Conservation (phyloP, 768 basidiomycete species). For the Cystofilobasidium capitatum region DNA sequence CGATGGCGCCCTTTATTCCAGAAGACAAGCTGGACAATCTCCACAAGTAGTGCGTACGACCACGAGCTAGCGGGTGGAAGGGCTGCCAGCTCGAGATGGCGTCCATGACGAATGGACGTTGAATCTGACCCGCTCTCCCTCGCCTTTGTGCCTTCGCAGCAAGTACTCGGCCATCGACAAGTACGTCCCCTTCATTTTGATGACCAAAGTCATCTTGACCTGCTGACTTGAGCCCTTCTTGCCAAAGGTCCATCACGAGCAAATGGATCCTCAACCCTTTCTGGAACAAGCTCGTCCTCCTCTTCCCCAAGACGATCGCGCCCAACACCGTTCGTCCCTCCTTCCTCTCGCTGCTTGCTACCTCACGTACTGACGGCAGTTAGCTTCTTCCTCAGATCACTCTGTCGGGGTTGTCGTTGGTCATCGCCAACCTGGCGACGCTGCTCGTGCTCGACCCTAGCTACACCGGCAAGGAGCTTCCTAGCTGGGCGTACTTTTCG, state of each 20-base stretch:
- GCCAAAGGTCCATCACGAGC: constrained; percentile 61
- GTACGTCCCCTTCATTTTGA: neutral
- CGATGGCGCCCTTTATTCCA: constrained; percentile 9
- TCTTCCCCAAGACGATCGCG: constrained; percentile 74
- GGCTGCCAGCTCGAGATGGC: neutral
- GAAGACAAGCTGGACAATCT: constrained; percentile 19
- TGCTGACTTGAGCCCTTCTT: neutral
- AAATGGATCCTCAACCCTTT: constrained; percentile 69
- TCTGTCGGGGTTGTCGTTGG: constrained; percentile 67
- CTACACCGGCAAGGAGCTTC: constrained; percentile 41
- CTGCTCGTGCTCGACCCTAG: constrained; percentile 71
- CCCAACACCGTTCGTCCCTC: constrained; percentile 78
- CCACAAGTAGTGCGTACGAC: constrained; percentile 17
- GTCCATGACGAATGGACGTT: too few relatives aligned
- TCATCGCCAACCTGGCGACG: constrained; percentile 73
- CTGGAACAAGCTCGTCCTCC: constrained; percentile 83
- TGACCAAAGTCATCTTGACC: neutral
- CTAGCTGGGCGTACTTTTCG: constrained; percentile 87
- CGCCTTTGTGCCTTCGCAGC: constrained; percentile 7
- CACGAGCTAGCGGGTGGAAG: too few relatives aligned
- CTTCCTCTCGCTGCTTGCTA: neutral
- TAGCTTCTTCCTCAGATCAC: constrained; percentile 56
- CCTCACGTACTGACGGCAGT: neutral
- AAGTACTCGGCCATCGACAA: constrained; percentile 27
- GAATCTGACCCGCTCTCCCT: neutral